Percentiles rank a stretch among this genome's conserved stretches.
These are phyloP conservation scores for Alternaria incomplexa DNA, from an alignment of 2,329 filamentous ascomycete genomes.

Conservation along the genomic window DNA sequence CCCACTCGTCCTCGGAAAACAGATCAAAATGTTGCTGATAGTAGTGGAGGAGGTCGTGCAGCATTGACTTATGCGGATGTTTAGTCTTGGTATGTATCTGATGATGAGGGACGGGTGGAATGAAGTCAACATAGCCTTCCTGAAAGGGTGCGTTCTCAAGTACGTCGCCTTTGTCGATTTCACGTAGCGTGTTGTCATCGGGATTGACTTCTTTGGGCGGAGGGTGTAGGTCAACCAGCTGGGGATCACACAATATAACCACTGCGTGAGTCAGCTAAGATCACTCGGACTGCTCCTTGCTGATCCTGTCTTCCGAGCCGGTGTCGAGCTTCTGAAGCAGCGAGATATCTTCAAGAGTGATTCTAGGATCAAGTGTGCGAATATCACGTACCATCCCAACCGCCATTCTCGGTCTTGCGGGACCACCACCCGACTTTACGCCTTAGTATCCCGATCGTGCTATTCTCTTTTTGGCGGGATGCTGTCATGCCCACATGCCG, in stretches of 20 bases:
- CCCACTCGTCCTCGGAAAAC: conserved; percentile 27
- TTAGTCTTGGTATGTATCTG: not conserved
- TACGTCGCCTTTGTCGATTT: not conserved
- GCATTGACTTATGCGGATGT: conserved; percentile 37
- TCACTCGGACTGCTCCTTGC: too few species aligned
- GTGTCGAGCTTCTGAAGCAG: too few species aligned
- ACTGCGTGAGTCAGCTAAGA: conserved; percentile 22
- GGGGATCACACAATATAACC: conserved; percentile 43
- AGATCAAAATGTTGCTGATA: conserved; percentile 28
- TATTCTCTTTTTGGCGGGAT: conserved; percentile 27
- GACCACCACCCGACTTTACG: conserved; percentile 43
- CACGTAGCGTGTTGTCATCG: not conserved
- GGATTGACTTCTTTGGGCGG: conserved; percentile 20
- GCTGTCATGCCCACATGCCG: conserved; percentile 45
- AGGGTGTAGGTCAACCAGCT: conserved; percentile 22
- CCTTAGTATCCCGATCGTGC: conserved; percentile 38
- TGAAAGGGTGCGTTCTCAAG: conserved; percentile 35
- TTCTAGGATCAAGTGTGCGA: not conserved
- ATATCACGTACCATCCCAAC: conserved; percentile 41
- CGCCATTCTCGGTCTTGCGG: conserved; percentile 20
- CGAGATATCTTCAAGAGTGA: too few species aligned
- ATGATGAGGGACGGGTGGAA: conserved; percentile 18
- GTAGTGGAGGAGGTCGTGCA: conserved; percentile 37
- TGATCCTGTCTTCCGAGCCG: too few species aligned
- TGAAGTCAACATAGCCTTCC: conserved; percentile 40